Evolutionary conservation across 768 basidiomycete genomes (phyloP).

Genomic region (Rhodotorula kratochvilovae): DNA sequence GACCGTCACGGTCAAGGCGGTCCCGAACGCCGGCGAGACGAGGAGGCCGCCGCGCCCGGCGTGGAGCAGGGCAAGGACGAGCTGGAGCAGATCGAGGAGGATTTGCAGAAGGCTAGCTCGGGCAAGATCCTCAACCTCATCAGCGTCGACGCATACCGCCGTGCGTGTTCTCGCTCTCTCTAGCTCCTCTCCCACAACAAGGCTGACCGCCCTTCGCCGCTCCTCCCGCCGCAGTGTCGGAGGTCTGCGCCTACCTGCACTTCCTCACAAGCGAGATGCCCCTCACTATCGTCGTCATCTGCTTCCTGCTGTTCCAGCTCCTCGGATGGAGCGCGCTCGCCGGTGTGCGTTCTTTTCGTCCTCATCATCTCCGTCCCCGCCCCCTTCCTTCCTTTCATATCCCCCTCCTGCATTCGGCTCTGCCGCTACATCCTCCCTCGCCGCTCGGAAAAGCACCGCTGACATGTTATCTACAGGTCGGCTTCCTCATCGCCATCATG

Average conservation of each 20-base stretch:
- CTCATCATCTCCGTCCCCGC: neutral
- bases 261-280: constrained; percentile 40
- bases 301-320: constrained; percentile 25
- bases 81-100: constrained; percentile 12
- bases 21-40: neutral
- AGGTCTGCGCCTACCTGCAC: constrained; percentile 40
- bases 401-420: too few relatives aligned
- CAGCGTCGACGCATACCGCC: constrained; percentile 39
- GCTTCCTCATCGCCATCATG: constrained; percentile 34
- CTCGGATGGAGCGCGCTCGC: constrained; percentile 42
- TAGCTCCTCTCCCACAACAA: too few relatives aligned
- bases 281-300: constrained; percentile 28
- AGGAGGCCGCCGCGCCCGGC: neutral
- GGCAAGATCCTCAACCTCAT: constrained; percentile 45
- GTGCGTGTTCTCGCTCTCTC: neutral
- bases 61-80: constrained; percentile 2
- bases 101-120: constrained; percentile 23
- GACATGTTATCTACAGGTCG: constrained; percentile 16
- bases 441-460: too few relatives aligned
- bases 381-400: neutral
- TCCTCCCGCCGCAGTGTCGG: constrained; percentile 18
- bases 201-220: neutral
- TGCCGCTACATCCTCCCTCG: too few relatives aligned
- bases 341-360: constrained; percentile 9
- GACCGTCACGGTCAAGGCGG: neutral